Evolutionary conservation across 768 basidiomycete genomes (phyloP).

Genomic region (Suillus brevipes): DNA sequence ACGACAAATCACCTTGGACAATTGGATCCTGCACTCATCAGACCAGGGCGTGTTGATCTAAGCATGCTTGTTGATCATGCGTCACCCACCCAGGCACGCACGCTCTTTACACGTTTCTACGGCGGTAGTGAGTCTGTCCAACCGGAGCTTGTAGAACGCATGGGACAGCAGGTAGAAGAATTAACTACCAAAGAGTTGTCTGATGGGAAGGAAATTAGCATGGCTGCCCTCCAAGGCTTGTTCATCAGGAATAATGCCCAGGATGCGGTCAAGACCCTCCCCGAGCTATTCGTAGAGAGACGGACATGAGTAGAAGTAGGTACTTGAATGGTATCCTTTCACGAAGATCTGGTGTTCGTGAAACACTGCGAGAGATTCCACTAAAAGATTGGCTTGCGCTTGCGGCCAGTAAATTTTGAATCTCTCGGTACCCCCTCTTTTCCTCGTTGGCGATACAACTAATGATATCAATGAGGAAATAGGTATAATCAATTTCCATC

Average conservation of each 20-base stretch:
- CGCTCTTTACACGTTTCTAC: constrained; percentile 85
- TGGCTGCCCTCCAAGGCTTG: constrained; percentile 94
- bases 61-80: constrained; percentile 85
- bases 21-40: constrained; percentile 91
- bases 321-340: constrained; percentile 8
- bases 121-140: constrained; percentile 42
- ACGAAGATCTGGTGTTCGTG: not conserved
- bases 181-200: constrained; percentile 55
- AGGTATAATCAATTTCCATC: not conserved
- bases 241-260: constrained; percentile 77
- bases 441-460: constrained; percentile 84
- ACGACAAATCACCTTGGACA: constrained; percentile 94
- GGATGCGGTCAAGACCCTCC: constrained; percentile 54
- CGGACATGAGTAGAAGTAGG: constrained; percentile 26
- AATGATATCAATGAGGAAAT: constrained; percentile 6
- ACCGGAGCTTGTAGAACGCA: constrained; percentile 38
- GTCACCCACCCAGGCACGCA: constrained; percentile 72
- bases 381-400: constrained; percentile 76
- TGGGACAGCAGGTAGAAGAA: constrained; percentile 55
- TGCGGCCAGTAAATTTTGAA: constrained; percentile 92
- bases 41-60: constrained; percentile 93
- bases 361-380: constrained; percentile 22
- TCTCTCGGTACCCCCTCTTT: constrained; percentile 83
- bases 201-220: constrained; percentile 69
- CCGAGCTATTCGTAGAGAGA: constrained; percentile 39